phyloP scores from a whole-genome alignment of 768 basidiomycete species.

The Tricholoma bakamatsutake region DNA sequence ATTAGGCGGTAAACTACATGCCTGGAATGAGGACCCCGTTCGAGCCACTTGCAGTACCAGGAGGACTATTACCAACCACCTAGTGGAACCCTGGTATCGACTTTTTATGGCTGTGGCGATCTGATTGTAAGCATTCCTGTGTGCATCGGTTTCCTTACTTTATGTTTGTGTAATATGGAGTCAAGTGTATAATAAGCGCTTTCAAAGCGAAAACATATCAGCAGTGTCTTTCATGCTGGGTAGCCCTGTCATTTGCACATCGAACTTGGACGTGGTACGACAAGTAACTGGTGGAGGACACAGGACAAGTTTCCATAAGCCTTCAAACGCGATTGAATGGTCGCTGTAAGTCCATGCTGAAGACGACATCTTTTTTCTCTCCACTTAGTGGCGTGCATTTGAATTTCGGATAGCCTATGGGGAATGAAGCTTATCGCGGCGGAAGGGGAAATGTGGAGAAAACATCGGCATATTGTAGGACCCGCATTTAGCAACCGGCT shows the following conservation, averaged over 20 bases:
- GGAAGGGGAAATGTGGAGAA: slow-evolving; percentile 39
- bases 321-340: slow-evolving; percentile 23
- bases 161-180: not conserved
- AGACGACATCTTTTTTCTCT: not conserved
- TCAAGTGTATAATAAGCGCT: slow-evolving; percentile 31
- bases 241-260: slow-evolving; percentile 31
- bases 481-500: slow-evolving; percentile 38
- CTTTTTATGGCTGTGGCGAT: slow-evolving; percentile 32
- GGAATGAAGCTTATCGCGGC: slow-evolving; percentile 41
- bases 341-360: slow-evolving; percentile 24
- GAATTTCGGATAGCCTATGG: slow-evolving; percentile 29
- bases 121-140: slow-evolving; percentile 21
- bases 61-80: slow-evolving; percentile 29
- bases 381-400: not conserved
- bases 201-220: slow-evolving; percentile 32
- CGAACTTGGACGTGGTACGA: slow-evolving; percentile 41
- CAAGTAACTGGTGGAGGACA: slow-evolving; percentile 37
- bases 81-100: slow-evolving; percentile 39
- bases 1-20: slow-evolving; percentile 28
- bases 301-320: slow-evolving; percentile 36
- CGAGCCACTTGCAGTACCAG: slow-evolving; percentile 31
- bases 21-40: slow-evolving; percentile 37
- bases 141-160: not conserved
- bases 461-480: slow-evolving; percentile 37
- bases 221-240: slow-evolving; percentile 35